Evolutionary conservation across 495 filamentous ascomycete species (phyloP), one percentile per base, ranked within the genome.

Genomic region (Apiosordaria backusii): DNA sequence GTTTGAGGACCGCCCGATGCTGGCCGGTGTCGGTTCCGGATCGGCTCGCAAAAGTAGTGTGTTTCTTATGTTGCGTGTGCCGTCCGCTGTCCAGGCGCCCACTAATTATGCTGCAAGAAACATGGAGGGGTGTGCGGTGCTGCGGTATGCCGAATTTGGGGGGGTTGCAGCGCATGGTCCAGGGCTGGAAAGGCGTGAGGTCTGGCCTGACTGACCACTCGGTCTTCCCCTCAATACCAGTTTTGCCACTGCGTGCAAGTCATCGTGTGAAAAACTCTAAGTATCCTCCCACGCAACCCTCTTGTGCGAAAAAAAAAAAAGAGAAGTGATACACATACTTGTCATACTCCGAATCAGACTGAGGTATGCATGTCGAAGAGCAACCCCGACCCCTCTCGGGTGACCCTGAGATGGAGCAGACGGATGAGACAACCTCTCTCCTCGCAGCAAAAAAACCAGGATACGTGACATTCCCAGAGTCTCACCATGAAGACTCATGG

Each of bases 381-480:
- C n/a, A 29, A 50, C 9, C 25, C 16, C 22, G 29, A 50, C 22
- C 61, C 61, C 5, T 26, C 60, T 25, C 19, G 24, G 24, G 35
- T 13, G 35, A 35, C 21, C 61, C 57, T 18, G 54, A 67, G 27
- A 52, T 66, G 23, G 61, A 68, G 52, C 69, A 76, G 9, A 65
- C 63, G 35, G 52, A 68, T 59, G 71, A 76, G 9, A 65, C 63
- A 50, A 60, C 69, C 1, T 67, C 71, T 26, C 73, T 76, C 19
- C 45, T 76, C 3, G 65, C 55, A n/a, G 60, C 68, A 5, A 64
- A 54, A 4, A 71, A 70, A 45, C 40, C 72, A 27, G 50, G 19
- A 4, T 71, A 77, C 58, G 71, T 65, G 35, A 72, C 69, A 0
- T 68, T 72, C 26, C 67, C 74, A 9, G 60, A 70, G 45, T 45